Evolutionary conservation across 805 yeast genomes (phyloP).

Genomic region (Ogataea nitratoaversa): DNA sequence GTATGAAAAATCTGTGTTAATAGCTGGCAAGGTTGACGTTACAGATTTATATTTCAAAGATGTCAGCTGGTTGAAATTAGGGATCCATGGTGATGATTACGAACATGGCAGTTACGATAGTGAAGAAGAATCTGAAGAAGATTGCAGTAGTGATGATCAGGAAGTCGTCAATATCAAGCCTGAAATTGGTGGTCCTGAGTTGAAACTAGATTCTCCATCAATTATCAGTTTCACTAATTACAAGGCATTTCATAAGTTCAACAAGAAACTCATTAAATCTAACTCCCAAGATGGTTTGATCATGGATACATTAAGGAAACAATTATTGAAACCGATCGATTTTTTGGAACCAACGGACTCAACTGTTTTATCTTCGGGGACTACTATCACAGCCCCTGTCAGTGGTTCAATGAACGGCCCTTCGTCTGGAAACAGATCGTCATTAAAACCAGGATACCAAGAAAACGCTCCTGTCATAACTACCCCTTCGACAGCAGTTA

Average conservation of each 20-base stretch:
- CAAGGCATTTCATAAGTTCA: conserved; percentile 11
- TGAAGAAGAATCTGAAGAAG: conserved; percentile 8
- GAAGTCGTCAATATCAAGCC: conserved; percentile 7
- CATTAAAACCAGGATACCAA: background rate
- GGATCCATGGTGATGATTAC: conserved; percentile 4
- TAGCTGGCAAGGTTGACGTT: conserved; percentile 42
- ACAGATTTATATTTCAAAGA: conserved; percentile 60
- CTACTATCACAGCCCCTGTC: too few relatives aligned
- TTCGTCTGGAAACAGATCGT: background rate
- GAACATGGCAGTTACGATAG: conserved; percentile 4
- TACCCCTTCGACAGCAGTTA: background rate
- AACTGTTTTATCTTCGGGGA: too few relatives aligned
- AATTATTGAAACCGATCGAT: conserved; percentile 25
- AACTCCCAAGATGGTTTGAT: conserved; percentile 26
- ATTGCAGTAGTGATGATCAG: conserved; percentile 11
- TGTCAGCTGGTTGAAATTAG: conserved; percentile 57
- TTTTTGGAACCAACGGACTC: conserved; percentile 9
- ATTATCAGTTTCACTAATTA: conserved; percentile 21
- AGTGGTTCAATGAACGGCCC: background rate
- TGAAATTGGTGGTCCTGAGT: too few relatives aligned
- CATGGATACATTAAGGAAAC: conserved; percentile 31
- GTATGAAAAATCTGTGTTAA: conserved; percentile 36
- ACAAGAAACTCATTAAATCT: conserved; percentile 16
- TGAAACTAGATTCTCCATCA: too few relatives aligned
- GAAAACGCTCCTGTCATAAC: background rate